Base-by-base conservation (phyloP, 2,329 filamentous ascomycete species). In the Colletotrichum sp. region DNA sequence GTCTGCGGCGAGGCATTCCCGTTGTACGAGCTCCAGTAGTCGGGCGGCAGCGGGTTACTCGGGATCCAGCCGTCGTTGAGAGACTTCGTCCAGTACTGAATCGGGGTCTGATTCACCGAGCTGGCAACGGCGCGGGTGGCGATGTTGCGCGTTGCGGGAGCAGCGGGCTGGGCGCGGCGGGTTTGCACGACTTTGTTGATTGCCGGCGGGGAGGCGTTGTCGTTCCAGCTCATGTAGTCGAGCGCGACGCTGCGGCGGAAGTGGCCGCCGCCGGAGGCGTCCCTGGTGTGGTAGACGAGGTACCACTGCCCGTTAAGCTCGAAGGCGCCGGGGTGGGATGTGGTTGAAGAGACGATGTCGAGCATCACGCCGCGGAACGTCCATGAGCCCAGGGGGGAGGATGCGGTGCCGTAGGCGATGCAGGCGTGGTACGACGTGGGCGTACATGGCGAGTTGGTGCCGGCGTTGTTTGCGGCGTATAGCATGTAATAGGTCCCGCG, bases 381-480 rank as follows among this genome's bases (percentile, higher is more conserved):
- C 84, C 84, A 85, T 2, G 83, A 83, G 3, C 84, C 83, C 1
- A 84, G 79, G 10, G 83, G 83, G 1, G 77, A 80, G 2, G 82
- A 79, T 1, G 83, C 80, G 1, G 83, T 84, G 8, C 83, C 84
- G 68, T 85, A 85, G 5, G 83, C 83, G 65, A 85, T 82, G 63
- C 84, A 85, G 12, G 84, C 84, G 70, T 85, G 83, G 74, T 85
- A 85, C 5, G 81, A 82, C 4, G 84, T 85, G 5, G 84, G 84
- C 2, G 84, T 84, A 73, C 83, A 85, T 0, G 84, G 83, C 5
- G 83, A 85, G 69, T 80, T 76, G 4, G 81, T 63, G 3, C 83
- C 84, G 2, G 83, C 84, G 71, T 85, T 85, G 72, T 86, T 86
- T 4, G 81, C 84, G 1, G 84, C 84, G 63, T 85, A 86, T 3